Evolutionary conservation across 2,329 filamentous ascomycete genomes (phyloP).

Genomic region (Tolypocladium ovalisporum): DNA sequence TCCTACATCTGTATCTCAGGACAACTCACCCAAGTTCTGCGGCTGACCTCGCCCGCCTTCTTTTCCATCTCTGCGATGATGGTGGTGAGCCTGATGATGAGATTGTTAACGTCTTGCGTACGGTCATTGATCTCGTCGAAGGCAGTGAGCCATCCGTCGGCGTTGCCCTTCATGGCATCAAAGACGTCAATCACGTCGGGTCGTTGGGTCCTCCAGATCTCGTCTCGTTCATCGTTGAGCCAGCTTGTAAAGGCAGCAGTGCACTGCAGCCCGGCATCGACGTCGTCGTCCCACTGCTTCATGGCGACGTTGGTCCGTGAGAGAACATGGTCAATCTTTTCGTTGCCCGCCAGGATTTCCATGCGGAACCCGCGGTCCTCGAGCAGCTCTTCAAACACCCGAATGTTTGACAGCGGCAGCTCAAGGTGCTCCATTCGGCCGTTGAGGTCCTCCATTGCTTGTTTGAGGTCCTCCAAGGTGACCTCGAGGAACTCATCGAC

Average conservation of each 20-base stretch:
- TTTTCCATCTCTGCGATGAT: conserved; percentile 80
- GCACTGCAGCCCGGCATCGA: conserved; percentile 65
- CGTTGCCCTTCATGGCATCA: conserved; percentile 84
- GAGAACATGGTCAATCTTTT: conserved; percentile 83
- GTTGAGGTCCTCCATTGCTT: conserved; percentile 67
- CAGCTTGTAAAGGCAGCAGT: conserved; percentile 70
- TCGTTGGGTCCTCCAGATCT: conserved; percentile 50
- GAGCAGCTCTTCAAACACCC: conserved; percentile 78
- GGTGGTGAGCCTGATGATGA: conserved; percentile 60
- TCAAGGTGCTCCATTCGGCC: conserved; percentile 72
- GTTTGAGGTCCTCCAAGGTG: conserved; percentile 71
- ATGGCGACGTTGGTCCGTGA: conserved; percentile 67
- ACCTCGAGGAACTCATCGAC: conserved; percentile 84
- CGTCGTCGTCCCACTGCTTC: conserved; percentile 67
- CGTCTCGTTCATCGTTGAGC: conserved; percentile 53
- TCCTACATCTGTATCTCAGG: background rate
- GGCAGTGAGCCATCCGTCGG: conserved; percentile 79
- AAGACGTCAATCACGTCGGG: conserved; percentile 61
- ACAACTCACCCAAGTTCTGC: conserved; percentile 57
- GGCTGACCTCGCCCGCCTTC: conserved; percentile 72
- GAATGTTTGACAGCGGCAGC: conserved; percentile 71
- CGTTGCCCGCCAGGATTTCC: conserved; percentile 77
- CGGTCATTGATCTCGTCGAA: conserved; percentile 67
- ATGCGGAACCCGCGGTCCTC: conserved; percentile 73
- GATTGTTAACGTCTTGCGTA: conserved; percentile 56